Conservation (phyloP, 305 asterid genomes). For the Fraxinus albicans region DNA sequence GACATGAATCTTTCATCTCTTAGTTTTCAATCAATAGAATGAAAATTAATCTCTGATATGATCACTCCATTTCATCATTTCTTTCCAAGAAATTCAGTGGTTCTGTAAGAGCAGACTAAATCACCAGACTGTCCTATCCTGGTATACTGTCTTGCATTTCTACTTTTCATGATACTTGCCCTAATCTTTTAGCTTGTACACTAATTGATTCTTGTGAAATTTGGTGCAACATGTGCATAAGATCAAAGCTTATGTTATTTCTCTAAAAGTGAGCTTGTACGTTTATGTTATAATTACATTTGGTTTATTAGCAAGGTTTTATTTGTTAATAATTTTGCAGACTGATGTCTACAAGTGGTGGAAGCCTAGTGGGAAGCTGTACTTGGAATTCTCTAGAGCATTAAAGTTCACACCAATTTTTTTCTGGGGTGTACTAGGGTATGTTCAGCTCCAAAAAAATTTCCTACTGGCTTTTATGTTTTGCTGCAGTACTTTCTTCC, state of each 20-base stretch:
- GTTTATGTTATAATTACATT: not conserved
- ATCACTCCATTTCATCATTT: not conserved
- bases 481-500: slow-evolving; percentile 8
- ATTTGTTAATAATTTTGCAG: slow-evolving; percentile 45
- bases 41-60: not conserved
- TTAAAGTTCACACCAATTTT: slow-evolving; percentile 78
- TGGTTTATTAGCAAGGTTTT: not conserved
- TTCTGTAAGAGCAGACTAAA: not conserved
- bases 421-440: slow-evolving; percentile 95
- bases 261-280: not conserved
- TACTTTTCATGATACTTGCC: not conserved
- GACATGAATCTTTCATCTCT: not conserved
- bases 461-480: slow-evolving; percentile 16
- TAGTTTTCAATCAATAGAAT: not conserved
- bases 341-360: slow-evolving; percentile 79
- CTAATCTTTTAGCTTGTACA: not conserved
- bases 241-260: not conserved
- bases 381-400: slow-evolving; percentile 62
- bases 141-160: not conserved
- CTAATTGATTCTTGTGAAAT: not conserved
- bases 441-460: slow-evolving; percentile 31
- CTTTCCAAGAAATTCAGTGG: not conserved
- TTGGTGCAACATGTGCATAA: not conserved
- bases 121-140: not conserved
- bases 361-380: slow-evolving; percentile 79